Conservation (phyloP, 73 alveolate species). For the Symbiodinium pilosum region DNA sequence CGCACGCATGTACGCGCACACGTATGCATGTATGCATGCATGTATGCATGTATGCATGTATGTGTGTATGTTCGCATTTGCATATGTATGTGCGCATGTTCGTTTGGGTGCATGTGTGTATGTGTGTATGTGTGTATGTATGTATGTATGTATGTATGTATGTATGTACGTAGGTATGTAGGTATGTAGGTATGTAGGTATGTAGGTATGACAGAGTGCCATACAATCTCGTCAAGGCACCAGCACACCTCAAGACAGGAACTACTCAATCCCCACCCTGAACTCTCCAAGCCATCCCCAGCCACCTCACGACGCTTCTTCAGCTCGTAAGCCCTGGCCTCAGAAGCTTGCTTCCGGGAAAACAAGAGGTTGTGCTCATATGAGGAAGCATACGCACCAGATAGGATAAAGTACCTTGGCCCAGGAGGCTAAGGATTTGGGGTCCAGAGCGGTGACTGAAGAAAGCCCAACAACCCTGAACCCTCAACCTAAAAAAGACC, state of each 20-base stretch:
- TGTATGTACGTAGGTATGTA: neutral
- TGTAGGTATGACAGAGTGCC: neutral
- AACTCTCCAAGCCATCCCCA: neutral
- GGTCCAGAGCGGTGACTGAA: too few species aligned
- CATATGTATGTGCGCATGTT: neutral
- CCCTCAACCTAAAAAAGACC: too few species aligned
- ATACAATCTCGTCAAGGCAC: too few species aligned
- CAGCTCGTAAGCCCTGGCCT: conserved; percentile 90
- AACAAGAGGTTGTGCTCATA: too few species aligned
- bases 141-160: neutral
- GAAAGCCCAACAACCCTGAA: too few species aligned
- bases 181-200: neutral
- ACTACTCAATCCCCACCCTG: neutral
- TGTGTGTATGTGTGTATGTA: neutral
- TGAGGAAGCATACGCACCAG: too few species aligned
- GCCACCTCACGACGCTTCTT: conserved; percentile 87
- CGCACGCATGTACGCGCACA: neutral
- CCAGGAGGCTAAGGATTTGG: too few species aligned
- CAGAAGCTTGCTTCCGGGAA: too few species aligned
- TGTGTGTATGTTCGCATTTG: too few species aligned
- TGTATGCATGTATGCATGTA: too few species aligned
- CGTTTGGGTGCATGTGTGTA: neutral
- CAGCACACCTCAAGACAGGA: too few species aligned
- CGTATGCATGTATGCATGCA: neutral
- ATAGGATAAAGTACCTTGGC: too few species aligned